Conservation (phyloP, 768 basidiomycete species). For the Hygrophorus pudorinus region DNA sequence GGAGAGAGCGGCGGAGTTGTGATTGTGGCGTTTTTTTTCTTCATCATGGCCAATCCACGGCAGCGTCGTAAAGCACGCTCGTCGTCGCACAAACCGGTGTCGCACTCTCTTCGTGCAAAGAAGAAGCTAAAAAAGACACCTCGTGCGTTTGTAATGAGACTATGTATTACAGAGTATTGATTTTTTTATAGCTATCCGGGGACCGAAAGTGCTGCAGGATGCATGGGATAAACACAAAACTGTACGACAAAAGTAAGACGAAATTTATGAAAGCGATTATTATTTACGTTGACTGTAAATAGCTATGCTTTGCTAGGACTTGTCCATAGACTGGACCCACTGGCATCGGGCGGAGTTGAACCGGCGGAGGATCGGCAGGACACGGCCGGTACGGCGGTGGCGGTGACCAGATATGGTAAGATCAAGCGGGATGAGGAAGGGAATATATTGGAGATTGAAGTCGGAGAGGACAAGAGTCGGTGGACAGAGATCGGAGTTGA, state of each 20-base stretch:
- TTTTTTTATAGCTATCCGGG: conserved; percentile 48
- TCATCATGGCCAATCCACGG: conserved; percentile 83
- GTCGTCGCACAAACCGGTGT: conserved; percentile 59
- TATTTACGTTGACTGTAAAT: no score
- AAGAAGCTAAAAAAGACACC: conserved; percentile 71
- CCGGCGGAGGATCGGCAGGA: conserved; percentile 15
- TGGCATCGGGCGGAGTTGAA: conserved; percentile 61
- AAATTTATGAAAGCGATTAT: no score
- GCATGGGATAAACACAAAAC: conserved; percentile 87
- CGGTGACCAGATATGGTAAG: conserved; percentile 45
- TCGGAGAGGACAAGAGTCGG: conserved; percentile 31
- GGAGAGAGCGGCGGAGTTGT: background rate
- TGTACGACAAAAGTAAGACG: conserved; percentile 87
- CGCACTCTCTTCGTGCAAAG: conserved; percentile 67
- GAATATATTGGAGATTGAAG: conserved; percentile 54
- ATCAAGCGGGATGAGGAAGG: conserved; percentile 77
- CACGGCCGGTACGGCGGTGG: conserved; percentile 8
- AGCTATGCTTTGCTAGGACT: conserved; percentile 80
- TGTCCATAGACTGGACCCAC: conserved; percentile 55
- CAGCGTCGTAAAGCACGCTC: conserved; percentile 84
- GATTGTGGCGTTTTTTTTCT: background rate
- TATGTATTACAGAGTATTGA: background rate
- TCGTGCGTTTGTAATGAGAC: conserved; percentile 31
- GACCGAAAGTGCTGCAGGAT: conserved; percentile 71
- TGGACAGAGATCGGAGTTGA: conserved; percentile 31